phyloP scores from a whole-genome alignment of 305 asterid species.

The Solanum hybrid region DNA sequence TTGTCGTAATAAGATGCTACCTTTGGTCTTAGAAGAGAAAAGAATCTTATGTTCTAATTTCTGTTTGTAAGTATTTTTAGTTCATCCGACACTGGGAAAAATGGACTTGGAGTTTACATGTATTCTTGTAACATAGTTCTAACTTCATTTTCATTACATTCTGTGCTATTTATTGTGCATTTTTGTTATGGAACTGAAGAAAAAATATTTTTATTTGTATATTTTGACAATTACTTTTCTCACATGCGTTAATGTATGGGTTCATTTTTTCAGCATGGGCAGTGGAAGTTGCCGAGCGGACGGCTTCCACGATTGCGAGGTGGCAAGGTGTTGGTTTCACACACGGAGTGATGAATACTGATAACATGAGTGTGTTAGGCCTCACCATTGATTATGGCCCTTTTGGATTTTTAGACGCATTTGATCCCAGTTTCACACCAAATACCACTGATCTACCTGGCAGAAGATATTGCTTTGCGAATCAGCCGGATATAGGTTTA shows the following conservation, averaged over 20 bases:
- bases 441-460: constrained; percentile 99
- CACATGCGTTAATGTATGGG: not conserved
- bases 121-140: not conserved
- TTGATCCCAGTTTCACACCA: constrained; percentile 94
- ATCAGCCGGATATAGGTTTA: constrained; percentile 94
- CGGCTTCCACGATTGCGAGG: constrained; percentile 73
- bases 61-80: not conserved
- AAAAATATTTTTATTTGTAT: not conserved
- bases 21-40: not conserved
- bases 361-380: constrained; percentile 92
- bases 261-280: constrained; percentile 72
- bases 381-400: constrained; percentile 97
- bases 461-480: constrained; percentile 88
- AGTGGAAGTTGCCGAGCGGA: constrained; percentile 86
- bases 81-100: not conserved
- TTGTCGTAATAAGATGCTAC: not conserved
- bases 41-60: not conserved
- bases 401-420: constrained; percentile 91
- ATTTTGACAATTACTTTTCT: not conserved
- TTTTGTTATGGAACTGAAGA: constrained; percentile 4
- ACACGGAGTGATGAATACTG: constrained; percentile 93
- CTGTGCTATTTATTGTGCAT: not conserved
- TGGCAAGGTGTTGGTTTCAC: constrained; percentile 99
- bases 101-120: not conserved
- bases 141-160: not conserved